Base-by-base conservation (phyloP, 2,329 filamentous ascomycete species). In the Neurospora sp. region DNA sequence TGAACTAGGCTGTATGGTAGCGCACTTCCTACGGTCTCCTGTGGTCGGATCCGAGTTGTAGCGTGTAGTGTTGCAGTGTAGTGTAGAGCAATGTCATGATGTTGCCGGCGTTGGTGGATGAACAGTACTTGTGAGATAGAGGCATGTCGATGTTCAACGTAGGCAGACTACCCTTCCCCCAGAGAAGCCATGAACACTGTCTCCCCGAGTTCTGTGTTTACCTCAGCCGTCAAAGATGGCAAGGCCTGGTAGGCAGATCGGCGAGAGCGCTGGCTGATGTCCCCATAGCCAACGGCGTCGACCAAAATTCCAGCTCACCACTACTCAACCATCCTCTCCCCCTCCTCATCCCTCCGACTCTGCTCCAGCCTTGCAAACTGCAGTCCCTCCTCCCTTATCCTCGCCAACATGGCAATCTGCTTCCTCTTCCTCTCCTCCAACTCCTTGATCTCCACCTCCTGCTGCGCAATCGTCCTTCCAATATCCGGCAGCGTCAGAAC, bases 401-500 rank as follows among this genome's bases (percentile, higher is more conserved):
- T 78, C 69, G 80, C 82, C 69, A 92, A 79, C 72, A 89, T 83
- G 43, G 82, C 83, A 69, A 84, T 86, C 82, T 94, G 90, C 76
- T 81, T 82, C 74, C 79, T 79, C 62, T 93, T 89, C 76, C 86
- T 84, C 66, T 82, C 84, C 80, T 93, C 88, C 66, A 94, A 82
- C 74, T 88, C 85, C 43, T 76, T 79, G 23, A 94, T 91, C 82
- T 95, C 92, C 15, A 83, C 84, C 74, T 90, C 84, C 81, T 95
- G 92, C 78, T 93, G 90, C 70, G 84, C 84, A 15, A 90, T 81
- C 5, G 83, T 85, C 68, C 91, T 85, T 19, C 87, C 82, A 77
- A 95, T 87, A 80, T 94, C 92, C 10, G 90, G 91, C 74, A 96
- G 79, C 37, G 83, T 82, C 76, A 85, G 84, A 68, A 93, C 83